Base-by-base conservation (phyloP, 176 grass and related monocot genomes). In the Bothriochloa decipiens region DNA sequence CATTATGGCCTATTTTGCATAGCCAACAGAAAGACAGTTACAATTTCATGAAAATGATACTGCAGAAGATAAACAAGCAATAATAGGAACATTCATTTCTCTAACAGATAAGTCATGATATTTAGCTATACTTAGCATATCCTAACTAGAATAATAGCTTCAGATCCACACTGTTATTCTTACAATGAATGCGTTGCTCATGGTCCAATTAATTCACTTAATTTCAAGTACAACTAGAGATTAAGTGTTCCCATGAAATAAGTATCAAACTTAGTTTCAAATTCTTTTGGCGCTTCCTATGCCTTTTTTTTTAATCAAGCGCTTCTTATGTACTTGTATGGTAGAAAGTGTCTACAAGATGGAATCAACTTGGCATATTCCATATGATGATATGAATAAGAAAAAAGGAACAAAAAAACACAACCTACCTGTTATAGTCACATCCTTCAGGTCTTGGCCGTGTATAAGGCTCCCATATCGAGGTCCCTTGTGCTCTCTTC, bases 401-500 rank as follows among this genome's bases (percentile, higher is more conserved):
- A 62, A 50, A 62, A 74, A 35, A 11, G 11, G 4, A 58, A 28
- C 11, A 71, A 60, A 23, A 69, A 28, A 84, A 28, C 65, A 28
- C 28, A 78, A 85, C 46, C 37, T 79, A 97, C 94, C 96, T 81
- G 96, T 95, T 87, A 98, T 98, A 87, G 84, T 86, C 75, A 98
- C 91, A 88, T 95, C 91, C 76, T 83, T 83, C 67, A 98, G 84
- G 81, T 95, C 80, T 67, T 95, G 92, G 50, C 96, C 96, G 58
- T 98, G 93, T 81, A 98, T 95, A 68, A 98, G 89, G 77, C 96
- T 98, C n/a, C 96, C 96, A 46, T 98, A 98, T 80, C 96, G 83
- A 88, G 96, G 90, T 58, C 96, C 96, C 79, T 69, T 94, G 76
- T 85, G 82, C 68, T 98, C 96, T 81, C 96, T 95, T 79, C 96